Base-by-base conservation (phyloP, 768 basidiomycete species). In the Phanerochaete carnosa region DNA sequence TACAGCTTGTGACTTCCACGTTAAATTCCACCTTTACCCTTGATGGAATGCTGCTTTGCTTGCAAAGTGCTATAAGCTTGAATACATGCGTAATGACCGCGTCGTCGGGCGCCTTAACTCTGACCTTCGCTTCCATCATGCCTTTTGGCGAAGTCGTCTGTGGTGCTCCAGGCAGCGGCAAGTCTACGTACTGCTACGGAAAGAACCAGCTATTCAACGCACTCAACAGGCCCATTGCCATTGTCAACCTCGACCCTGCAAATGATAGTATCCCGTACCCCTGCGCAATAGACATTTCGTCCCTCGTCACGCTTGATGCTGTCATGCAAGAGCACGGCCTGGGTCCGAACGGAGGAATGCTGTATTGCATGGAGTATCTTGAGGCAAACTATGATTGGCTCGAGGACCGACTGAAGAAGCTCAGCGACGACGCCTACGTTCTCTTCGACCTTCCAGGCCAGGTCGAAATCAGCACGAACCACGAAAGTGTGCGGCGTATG, bases 401-500 rank as follows among this genome's bases (percentile, higher is more conserved):
- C 11, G 85, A 92, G 73, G 83, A 81, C 57, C 77, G 83, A 37
- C 71, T 95, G 66, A 78, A 76, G 56, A 86, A 83, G 67, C 77
- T 90, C 23, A 89, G 85, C 19, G 76, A 79, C 28, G 90, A 92
- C 64, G 86, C 86, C 25, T 98, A 96, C 73, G 83, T 98, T 39
- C 78, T 99, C 35, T 97, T 99, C 72, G 97, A 99, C 72, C 83
- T 97, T 4, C 95, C 97, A 0, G 97, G 97, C 0, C 97, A 99
- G 76, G 97, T 98, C 55, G 97, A 99, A 73, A 77, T 99, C 50
- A 94, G 92, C 73, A 99, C 97, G 55, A 97, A 96, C 71, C 96
- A 98, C 72, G 86, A 89, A 8, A 94, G 93, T 67, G 70, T 98
- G 66, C 94, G 91, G 76, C 80, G 79, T 55, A 89, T 98, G 62